phyloP scores from a whole-genome alignment of 352 stramenopile species.

The Phytopythium oedochilum region DNA sequence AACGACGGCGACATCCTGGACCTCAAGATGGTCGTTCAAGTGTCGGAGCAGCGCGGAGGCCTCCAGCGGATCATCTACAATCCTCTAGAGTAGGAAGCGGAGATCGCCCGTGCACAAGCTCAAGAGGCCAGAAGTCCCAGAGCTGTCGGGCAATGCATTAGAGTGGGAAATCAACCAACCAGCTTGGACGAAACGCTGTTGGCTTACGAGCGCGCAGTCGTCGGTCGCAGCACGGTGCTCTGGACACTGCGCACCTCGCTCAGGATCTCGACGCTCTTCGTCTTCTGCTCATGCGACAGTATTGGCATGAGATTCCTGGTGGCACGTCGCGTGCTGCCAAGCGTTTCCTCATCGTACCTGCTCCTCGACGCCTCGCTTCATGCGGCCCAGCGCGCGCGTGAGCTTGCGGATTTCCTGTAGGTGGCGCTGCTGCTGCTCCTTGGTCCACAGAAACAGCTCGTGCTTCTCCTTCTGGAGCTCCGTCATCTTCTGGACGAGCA shows the following conservation, averaged over 20 bases:
- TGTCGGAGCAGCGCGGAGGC: constrained; percentile 65
- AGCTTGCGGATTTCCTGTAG: constrained; percentile 84
- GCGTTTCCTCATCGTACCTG: constrained; percentile 21
- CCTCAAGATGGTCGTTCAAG: constrained; percentile 88
- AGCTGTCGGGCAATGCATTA: background rate
- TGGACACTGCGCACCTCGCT: constrained; percentile 34
- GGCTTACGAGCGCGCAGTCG: constrained; percentile 10
- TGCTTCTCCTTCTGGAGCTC: constrained; percentile 68
- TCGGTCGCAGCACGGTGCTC: constrained; percentile 18
- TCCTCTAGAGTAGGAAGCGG: constrained; percentile 59
- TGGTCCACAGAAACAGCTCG: constrained; percentile 64
- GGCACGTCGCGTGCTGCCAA: too few species aligned
- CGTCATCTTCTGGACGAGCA: constrained; percentile 66
- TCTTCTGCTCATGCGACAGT: constrained; percentile 13
- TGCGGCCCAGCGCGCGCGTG: constrained; percentile 51
- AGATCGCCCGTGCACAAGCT: background rate
- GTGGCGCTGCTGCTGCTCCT: constrained; percentile 66
- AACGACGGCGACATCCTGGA: constrained; percentile 72
- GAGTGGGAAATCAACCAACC: background rate
- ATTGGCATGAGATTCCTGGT: background rate
- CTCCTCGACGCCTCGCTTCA: constrained; percentile 59
- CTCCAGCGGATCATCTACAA: constrained; percentile 88
- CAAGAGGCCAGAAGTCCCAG: background rate
- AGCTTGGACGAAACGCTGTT: too few species aligned
- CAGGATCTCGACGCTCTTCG: constrained; percentile 35